These are phyloP conservation scores for Cladophialophora exuberans DNA, from an alignment of 2,329 filamentous ascomycete species.

Conservation along the genomic window DNA sequence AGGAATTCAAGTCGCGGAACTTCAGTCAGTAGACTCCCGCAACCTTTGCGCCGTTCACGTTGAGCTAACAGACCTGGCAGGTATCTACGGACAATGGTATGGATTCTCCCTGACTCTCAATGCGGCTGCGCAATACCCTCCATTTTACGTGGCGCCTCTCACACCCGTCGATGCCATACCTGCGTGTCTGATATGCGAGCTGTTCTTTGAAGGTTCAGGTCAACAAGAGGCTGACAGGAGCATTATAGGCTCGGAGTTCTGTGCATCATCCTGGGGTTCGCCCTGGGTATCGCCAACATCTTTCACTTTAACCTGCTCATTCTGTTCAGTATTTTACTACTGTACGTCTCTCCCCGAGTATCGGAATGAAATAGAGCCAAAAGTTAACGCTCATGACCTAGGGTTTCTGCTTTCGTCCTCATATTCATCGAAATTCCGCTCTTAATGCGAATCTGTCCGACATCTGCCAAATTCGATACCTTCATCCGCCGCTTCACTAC, in stretches of 20 bases:
- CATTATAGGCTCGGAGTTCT: conserved; percentile 53
- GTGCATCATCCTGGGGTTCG: conserved; percentile 67
- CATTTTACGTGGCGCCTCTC: too few relatives aligned
- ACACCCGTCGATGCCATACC: too few relatives aligned
- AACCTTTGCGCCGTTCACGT: conserved; percentile 14
- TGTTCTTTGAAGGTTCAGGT: too few relatives aligned
- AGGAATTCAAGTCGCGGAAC: conserved; percentile 67
- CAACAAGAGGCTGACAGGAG: conserved; percentile 13
- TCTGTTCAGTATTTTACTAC: conserved; percentile 61
- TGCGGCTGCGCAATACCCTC: background rate
- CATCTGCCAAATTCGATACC: conserved; percentile 82
- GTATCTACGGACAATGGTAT: conserved; percentile 72
- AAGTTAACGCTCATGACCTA: conserved; percentile 39
- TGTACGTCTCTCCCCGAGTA: conserved; percentile 49
- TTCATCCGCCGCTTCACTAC: conserved; percentile 91
- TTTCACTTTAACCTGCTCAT: conserved; percentile 65
- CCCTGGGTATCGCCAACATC: conserved; percentile 70
- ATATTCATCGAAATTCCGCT: conserved; percentile 90
- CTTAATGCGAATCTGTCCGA: conserved; percentile 95
- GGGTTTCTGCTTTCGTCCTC: conserved; percentile 71
- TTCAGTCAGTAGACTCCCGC: conserved; percentile 58
- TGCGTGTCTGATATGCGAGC: too few relatives aligned
- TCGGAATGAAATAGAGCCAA: background rate
- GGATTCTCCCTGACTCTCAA: conserved; percentile 30
- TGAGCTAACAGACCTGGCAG: conserved; percentile 41